Conservation (phyloP, 805 yeast genomes). For the Vanderwaltozyma yarrowii region DNA sequence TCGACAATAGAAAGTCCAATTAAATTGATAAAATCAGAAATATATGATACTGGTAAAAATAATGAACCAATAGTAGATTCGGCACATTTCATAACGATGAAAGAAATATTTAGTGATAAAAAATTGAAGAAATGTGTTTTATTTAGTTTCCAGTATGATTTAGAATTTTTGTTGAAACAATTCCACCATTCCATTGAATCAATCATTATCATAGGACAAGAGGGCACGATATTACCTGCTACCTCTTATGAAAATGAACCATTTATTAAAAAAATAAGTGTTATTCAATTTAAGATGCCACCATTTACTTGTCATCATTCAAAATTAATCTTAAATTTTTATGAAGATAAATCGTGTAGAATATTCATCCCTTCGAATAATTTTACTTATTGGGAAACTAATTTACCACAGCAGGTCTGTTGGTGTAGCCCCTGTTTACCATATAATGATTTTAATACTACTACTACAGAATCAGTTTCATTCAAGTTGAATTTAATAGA, state of each 20-base stretch:
- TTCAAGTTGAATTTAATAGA: conserved; percentile 38
- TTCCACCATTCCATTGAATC: conserved; percentile 8
- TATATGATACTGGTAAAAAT: conserved; percentile 9
- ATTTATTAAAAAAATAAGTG: conserved; percentile 7
- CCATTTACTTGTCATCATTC: conserved; percentile 50
- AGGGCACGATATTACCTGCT: conserved; percentile 24
- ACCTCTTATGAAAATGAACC: conserved; percentile 6
- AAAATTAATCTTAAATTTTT: conserved; percentile 54
- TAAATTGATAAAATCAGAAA: conserved; percentile 15
- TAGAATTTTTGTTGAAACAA: conserved; percentile 32
- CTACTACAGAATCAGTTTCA: background rate
- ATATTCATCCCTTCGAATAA: conserved; percentile 53
- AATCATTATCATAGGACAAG: conserved; percentile 26
- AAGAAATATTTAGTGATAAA: conserved; percentile 27
- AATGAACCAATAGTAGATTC: conserved; percentile 2
- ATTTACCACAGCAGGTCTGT: conserved; percentile 51
- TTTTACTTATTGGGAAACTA: conserved; percentile 43
- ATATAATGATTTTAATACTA: conserved; percentile 1
- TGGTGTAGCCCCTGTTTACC: conserved; percentile 47
- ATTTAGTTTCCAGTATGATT: conserved; percentile 40
- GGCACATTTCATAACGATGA: conserved; percentile 17
- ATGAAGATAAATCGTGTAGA: conserved; percentile 35
- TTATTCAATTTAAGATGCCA: conserved; percentile 28
- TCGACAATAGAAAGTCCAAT: conserved; percentile 3
- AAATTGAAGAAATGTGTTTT: conserved; percentile 32